phyloP scores from a whole-genome alignment of 495 filamentous ascomycete species.

The Talaromyces wortmannii region DNA sequence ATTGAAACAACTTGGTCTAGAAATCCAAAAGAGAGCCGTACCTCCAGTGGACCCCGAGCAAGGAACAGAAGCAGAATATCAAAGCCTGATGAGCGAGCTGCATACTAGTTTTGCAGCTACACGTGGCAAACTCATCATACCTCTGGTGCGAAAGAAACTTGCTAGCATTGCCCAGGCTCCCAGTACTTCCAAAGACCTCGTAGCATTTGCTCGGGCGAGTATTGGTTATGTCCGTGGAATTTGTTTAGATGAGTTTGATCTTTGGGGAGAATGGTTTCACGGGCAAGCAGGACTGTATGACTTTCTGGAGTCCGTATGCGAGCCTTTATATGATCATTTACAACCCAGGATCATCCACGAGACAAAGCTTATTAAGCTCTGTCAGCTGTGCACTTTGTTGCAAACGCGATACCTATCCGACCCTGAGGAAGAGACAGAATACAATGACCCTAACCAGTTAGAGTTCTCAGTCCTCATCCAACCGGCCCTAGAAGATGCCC shows the following conservation, averaged over 20 bases:
- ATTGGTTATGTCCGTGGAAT: conserved; percentile 65
- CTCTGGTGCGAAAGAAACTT: conserved; percentile 57
- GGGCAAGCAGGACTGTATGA: conserved; percentile 62
- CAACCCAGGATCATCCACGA: conserved; percentile 66
- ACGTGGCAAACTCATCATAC: conserved; percentile 51
- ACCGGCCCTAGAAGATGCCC: conserved; percentile 64
- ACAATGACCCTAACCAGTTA: conserved; percentile 44
- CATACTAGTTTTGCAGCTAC: conserved; percentile 59
- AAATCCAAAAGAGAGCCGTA: conserved; percentile 63
- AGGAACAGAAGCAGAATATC: conserved; percentile 59
- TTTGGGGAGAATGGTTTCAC: conserved; percentile 72
- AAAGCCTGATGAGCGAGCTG: conserved; percentile 57
- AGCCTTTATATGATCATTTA: conserved; percentile 69
- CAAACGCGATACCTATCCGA: conserved; percentile 78
- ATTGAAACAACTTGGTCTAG: conserved; percentile 56
- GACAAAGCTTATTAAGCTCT: conserved; percentile 65
- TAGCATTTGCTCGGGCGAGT: conserved; percentile 60
- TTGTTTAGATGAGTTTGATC: conserved; percentile 66
- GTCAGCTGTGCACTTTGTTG: conserved; percentile 72
- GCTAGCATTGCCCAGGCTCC: conserved; percentile 57
- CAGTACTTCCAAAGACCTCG: conserved; percentile 60
- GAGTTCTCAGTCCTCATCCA: conserved; percentile 64
- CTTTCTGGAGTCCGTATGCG: conserved; percentile 65
- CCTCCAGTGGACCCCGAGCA: conserved; percentile 52
- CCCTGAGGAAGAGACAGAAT: conserved; percentile 61